phyloP scores from a whole-genome alignment of 176 grass and related monocot genomes.

The Alloteropsis semialata region DNA sequence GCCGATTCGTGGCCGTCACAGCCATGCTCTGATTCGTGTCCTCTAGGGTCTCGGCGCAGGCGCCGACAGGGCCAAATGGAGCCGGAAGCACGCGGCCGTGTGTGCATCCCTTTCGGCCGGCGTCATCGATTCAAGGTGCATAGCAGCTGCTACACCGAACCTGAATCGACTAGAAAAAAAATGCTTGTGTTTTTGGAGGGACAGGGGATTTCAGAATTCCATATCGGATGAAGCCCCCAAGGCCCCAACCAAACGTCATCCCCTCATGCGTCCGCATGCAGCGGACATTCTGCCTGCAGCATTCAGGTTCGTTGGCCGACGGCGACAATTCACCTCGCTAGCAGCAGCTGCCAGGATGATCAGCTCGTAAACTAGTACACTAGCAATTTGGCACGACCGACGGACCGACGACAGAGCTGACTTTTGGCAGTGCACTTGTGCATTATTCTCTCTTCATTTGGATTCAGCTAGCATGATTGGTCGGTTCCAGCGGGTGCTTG shows the following conservation, averaged over 20 bases:
- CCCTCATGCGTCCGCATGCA: not conserved
- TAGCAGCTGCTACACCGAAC: not conserved
- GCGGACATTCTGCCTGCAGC: constrained; percentile 1
- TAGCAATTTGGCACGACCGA: not conserved
- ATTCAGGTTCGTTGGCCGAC: constrained; percentile 23
- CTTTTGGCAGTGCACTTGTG: not conserved
- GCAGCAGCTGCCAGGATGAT: not conserved
- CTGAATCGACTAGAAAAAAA: not conserved
- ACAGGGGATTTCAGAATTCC: not conserved
- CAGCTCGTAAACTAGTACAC: not conserved
- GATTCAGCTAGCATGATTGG: constrained; percentile 12
- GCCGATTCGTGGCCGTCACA: not conserved
- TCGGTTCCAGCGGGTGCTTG: not conserved
- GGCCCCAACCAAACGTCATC: not conserved
- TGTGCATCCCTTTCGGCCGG: too few species aligned
- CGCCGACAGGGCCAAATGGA: not conserved
- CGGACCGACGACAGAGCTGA: not conserved
- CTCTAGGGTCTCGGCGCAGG: not conserved
- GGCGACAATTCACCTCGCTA: constrained; percentile 14
- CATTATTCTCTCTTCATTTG: constrained; percentile 4
- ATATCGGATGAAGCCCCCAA: not conserved
- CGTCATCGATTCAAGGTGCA: not conserved
- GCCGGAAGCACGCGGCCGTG: not conserved
- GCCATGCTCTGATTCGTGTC: not conserved
- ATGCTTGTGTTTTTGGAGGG: not conserved